Conservation (phyloP, 495 filamentous ascomycete species). For the Daldinia grandis region DNA sequence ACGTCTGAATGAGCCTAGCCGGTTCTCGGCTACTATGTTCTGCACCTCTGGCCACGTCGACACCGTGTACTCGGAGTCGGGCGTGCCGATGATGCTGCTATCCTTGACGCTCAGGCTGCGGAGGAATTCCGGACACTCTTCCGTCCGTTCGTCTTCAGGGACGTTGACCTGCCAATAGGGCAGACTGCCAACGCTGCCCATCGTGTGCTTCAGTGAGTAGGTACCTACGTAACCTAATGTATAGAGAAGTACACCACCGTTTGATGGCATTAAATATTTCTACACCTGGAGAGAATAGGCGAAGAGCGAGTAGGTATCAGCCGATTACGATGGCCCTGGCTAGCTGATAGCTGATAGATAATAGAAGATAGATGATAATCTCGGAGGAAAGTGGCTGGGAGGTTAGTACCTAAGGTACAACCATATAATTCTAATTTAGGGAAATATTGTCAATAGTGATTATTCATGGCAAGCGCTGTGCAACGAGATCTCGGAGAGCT, state of each 20-base stretch:
- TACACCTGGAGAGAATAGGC: background rate
- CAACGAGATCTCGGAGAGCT: background rate
- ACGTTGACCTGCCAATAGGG: constrained; percentile 88
- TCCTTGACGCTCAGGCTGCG: constrained; percentile 64
- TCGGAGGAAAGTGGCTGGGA: background rate
- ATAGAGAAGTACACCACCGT: background rate
- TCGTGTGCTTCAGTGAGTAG: constrained; percentile 13
- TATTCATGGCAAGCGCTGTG: constrained; percentile 7
- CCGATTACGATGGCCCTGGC: background rate
- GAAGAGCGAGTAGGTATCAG: background rate
- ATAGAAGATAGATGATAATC: background rate
- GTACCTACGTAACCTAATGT: background rate
- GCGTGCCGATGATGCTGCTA: constrained; percentile 67
- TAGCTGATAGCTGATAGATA: background rate
- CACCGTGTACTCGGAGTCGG: constrained; percentile 65
- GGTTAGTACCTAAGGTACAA: too few species aligned
- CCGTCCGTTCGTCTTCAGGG: constrained; percentile 64
- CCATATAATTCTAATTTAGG: background rate
- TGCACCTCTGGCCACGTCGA: constrained; percentile 71
- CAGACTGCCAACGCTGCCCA: constrained; percentile 47
- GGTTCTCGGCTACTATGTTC: constrained; percentile 68
- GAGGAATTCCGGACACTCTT: constrained; percentile 75
- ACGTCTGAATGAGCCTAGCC: constrained; percentile 76
- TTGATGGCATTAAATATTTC: background rate
- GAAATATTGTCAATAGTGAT: constrained; percentile 34